Evolutionary conservation across 116 monocot species (phyloP).

Genomic region (Phalaenopsis hybrid): DNA sequence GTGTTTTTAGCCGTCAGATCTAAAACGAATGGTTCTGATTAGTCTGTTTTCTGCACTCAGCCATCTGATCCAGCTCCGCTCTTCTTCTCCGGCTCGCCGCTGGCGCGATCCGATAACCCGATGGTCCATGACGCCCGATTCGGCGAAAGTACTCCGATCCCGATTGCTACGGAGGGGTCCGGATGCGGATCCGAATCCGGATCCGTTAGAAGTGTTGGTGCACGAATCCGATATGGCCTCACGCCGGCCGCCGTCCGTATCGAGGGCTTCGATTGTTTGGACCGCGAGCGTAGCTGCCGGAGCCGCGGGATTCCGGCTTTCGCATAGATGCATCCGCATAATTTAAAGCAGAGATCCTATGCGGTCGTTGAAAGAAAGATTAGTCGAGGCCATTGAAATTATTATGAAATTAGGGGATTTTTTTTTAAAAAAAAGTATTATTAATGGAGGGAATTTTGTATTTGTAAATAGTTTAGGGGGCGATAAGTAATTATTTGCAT

Average conservation of each 20-base stretch:
- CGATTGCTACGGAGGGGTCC: constrained; percentile 3
- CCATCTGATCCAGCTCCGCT: constrained; percentile 18
- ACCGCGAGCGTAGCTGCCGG: constrained; percentile 13
- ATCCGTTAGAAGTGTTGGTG: constrained; percentile 13
- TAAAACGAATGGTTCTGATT: neutral
- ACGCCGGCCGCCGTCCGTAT: constrained; percentile 32
- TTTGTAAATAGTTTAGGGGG: neutral
- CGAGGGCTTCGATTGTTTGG: constrained; percentile 55
- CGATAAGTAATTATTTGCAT: neutral
- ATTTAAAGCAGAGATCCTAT: neutral
- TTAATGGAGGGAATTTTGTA: neutral
- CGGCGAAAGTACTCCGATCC: constrained; percentile 11
- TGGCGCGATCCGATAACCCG: constrained; percentile 35
- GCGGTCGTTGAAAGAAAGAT: no score
- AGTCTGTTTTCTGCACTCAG: neutral
- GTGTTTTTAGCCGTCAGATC: neutral
- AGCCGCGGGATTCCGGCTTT: constrained; percentile 28
- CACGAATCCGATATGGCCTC: constrained; percentile 23
- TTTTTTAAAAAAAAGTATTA: no score
- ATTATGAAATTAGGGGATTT: no score
- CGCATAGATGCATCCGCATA: constrained; percentile 19
- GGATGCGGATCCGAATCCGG: constrained; percentile 8
- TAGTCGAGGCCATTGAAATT: no score
- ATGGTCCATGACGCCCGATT: constrained; percentile 41
- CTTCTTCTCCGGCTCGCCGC: constrained; percentile 42